Conservation (phyloP, 2,329 filamentous ascomycete species). For the Fusarium solani-melongenae region DNA sequence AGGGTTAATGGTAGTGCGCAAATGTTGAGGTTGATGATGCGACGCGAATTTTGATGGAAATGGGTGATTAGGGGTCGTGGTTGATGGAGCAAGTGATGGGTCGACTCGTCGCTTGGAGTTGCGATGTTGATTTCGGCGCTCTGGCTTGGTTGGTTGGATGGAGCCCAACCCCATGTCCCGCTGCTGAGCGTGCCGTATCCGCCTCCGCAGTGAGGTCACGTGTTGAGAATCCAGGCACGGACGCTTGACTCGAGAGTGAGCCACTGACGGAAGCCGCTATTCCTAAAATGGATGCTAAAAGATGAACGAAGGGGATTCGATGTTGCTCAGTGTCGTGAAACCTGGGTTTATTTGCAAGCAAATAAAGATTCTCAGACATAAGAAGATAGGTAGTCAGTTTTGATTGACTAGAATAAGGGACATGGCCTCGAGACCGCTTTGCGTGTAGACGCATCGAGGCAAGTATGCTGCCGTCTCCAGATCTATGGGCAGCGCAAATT, state of each 20-base stretch:
- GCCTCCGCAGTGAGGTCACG: conserved; percentile 6
- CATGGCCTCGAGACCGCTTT: background rate
- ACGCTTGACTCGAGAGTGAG: conserved; percentile 13
- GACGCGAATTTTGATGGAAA: conserved; percentile 47
- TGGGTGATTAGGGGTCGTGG: conserved; percentile 34
- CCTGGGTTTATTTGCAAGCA: background rate
- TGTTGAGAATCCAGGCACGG: background rate
- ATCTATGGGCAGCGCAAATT: background rate
- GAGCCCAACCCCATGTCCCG: conserved; percentile 23
- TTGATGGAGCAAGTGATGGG: conserved; percentile 42
- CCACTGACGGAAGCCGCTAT: conserved; percentile 2
- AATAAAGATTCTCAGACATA: background rate
- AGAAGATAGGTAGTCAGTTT: background rate
- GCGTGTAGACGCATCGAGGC: background rate
- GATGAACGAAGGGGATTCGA: background rate
- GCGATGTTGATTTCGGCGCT: conserved; percentile 41
- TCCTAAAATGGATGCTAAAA: background rate
- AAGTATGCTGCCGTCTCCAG: background rate
- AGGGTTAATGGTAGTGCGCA: conserved; percentile 29
- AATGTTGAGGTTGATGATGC: conserved; percentile 20
- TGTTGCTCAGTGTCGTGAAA: background rate
- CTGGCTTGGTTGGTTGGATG: conserved; percentile 31
- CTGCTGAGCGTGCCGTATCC: background rate
- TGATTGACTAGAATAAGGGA: background rate
- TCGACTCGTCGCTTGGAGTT: conserved; percentile 38